Conservation (phyloP, 345 rosid species). For the Hypericum androsaemum region DNA sequence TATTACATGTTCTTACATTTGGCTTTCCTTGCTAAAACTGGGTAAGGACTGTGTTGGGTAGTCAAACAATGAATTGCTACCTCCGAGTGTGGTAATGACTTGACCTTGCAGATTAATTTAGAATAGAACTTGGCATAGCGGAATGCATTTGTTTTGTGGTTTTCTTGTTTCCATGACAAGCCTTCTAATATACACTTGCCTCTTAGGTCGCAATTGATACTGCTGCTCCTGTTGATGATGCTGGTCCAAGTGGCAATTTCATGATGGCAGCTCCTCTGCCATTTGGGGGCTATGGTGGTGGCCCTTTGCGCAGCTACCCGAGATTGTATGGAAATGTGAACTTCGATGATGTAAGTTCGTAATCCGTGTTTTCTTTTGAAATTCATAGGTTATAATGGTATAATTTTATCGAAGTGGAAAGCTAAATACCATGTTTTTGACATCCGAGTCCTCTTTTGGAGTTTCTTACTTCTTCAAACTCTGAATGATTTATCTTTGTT, state of each 20-base stretch:
- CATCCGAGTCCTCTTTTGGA: too few species aligned
- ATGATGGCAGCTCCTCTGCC: constrained; percentile 40
- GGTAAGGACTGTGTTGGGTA: too few species aligned
- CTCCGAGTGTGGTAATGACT: too few species aligned
- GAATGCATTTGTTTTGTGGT: not conserved
- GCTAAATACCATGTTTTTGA: too few species aligned
- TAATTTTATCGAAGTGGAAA: too few species aligned
- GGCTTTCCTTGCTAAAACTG: too few species aligned
- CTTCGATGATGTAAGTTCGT: constrained; percentile 54
- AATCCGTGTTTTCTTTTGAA: not conserved
- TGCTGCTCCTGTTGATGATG: constrained; percentile 86
- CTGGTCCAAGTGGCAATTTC: constrained; percentile 53
- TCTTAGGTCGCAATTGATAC: constrained; percentile 92
- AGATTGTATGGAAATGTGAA: constrained; percentile 75
- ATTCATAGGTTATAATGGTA: not conserved
- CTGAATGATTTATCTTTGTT: not conserved
- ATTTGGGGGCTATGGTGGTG: constrained; percentile 83
- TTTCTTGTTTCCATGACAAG: not conserved
- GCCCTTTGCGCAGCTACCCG: constrained; percentile 68
- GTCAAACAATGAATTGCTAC: too few species aligned
- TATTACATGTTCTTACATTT: too few species aligned
- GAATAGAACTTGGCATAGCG: not conserved
- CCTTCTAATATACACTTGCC: constrained; percentile 6
- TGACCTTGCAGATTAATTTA: too few species aligned
- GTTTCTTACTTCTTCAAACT: not conserved